These are phyloP conservation scores for Mariannaea sp. DNA, from an alignment of 2,329 filamentous ascomycete genomes.

Conservation along the genomic window DNA sequence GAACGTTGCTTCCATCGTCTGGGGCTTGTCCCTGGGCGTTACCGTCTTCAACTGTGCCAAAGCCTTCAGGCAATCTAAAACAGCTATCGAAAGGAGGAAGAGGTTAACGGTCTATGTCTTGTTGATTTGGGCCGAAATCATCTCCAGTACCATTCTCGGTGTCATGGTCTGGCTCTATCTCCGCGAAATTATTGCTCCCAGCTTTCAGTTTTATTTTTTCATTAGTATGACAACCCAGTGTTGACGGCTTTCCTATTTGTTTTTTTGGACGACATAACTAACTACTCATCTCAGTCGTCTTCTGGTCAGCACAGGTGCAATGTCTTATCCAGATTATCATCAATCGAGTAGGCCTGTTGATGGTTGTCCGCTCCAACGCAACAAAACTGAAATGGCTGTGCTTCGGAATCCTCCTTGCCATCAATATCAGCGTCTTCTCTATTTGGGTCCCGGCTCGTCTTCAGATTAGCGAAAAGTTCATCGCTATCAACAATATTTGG, in stretches of 20 bases:
- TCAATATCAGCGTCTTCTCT: conserved; percentile 56
- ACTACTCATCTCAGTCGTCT: conserved; percentile 33
- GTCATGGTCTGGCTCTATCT: conserved; percentile 36
- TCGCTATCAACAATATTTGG: conserved; percentile 53
- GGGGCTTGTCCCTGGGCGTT: conserved; percentile 36
- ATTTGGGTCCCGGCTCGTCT: conserved; percentile 57
- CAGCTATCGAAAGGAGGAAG: conserved; percentile 28
- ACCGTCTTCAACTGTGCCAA: conserved; percentile 34
- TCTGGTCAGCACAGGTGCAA: conserved; percentile 45
- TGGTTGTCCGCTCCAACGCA: conserved; percentile 43
- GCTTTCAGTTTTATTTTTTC: conserved; percentile 39
- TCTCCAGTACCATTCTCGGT: conserved; percentile 35
- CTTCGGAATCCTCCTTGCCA: conserved; percentile 46
- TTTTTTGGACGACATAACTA: neutral
- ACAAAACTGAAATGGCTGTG: conserved; percentile 50
- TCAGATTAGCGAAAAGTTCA: conserved; percentile 44
- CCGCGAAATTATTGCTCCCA: conserved; percentile 33
- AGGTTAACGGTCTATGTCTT: conserved; percentile 29
- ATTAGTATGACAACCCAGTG: conserved; percentile 26
- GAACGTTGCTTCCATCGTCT: conserved; percentile 38
- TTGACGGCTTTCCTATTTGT: neutral
- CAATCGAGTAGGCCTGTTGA: conserved; percentile 54
- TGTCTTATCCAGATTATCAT: conserved; percentile 58
- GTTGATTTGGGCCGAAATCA: conserved; percentile 32
- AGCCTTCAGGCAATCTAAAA: conserved; percentile 26